Base-by-base conservation (phyloP, 108 stramenopile species). In the Pseudonitzschia delicatissima region DNA sequence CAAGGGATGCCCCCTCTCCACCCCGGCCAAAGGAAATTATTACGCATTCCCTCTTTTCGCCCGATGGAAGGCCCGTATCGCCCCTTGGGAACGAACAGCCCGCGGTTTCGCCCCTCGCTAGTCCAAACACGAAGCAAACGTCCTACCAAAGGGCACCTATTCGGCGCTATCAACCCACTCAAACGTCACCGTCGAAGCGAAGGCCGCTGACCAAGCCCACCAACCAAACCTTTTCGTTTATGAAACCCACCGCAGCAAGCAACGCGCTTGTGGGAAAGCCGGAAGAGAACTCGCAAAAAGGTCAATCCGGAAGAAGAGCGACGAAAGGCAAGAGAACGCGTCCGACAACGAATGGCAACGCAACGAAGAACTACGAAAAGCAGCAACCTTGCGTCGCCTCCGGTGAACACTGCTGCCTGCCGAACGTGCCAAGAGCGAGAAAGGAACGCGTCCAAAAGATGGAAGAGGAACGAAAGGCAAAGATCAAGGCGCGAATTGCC, bases 371-470 rank as follows among this genome's bases (percentile, higher is more conserved):
- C n/a, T n/a, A n/a, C n/a, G n/a, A n/a, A n/a, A n/a, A n/a, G n/a
- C n/a, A n/a, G n/a, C n/a, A n/a, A n/a, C n/a, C n/a, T n/a, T n/a
- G n/a, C n/a, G n/a, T n/a, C n/a, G n/a, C n/a, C n/a, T n/a, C n/a
- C n/a, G n/a, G n/a, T n/a, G n/a, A n/a, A n/a, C n/a, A n/a, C n/a
- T n/a, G n/a, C 23, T 23, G 9, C 23, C 47, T 5, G 32, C 31
- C 53, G 53, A 55, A 33, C 28, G 12, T 4, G 53, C 12, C 31
- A 55, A 55, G 17, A 48, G n/a, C 53, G 53, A 29, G 53, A 67
- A 62, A 45, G 45, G 37, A n/a, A n/a, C n/a, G n/a, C n/a, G n/a
- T 68, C 31, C 36, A 50, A 36, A 67, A 57, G 8, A 62, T 59
- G 31, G 64, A 62, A 55, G 31, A 61, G 34, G 66, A 34, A 40